phyloP scores from a whole-genome alignment of 2,329 filamentous ascomycete species.

The Dactylellina haptotyla region DNA sequence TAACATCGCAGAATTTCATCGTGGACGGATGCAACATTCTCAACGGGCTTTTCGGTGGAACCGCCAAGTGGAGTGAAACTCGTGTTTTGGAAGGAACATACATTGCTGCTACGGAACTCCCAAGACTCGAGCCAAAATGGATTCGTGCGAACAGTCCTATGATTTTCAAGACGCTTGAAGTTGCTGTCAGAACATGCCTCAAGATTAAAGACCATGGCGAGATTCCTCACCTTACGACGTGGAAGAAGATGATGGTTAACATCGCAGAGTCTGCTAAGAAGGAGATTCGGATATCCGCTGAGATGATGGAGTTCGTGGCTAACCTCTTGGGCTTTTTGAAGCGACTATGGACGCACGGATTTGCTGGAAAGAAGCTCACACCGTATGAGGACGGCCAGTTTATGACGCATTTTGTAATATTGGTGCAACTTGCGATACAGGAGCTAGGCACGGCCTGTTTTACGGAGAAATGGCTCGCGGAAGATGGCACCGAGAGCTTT shows the following conservation, averaged over 20 bases:
- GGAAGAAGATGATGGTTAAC: conserved; percentile 70
- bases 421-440: conserved; percentile 67
- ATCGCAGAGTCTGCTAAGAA: conserved; percentile 75
- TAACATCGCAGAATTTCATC: conserved; percentile 65
- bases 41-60: conserved; percentile 74
- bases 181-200: conserved; percentile 65
- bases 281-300: conserved; percentile 87
- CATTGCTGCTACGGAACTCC: conserved; percentile 78
- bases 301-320: conserved; percentile 82
- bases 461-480: conserved; percentile 70
- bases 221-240: conserved; percentile 70
- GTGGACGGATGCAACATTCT: conserved; percentile 75
- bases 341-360: conserved; percentile 73
- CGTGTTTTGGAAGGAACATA: conserved; percentile 71
- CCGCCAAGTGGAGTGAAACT: conserved; percentile 77
- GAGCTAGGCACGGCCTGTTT: conserved; percentile 71
- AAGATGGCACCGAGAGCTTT: conserved; percentile 68
- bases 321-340: conserved; percentile 75
- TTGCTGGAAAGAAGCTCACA: conserved; percentile 58
- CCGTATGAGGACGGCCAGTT: conserved; percentile 60
- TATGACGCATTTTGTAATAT: conserved; percentile 66
- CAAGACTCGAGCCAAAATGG: conserved; percentile 86
- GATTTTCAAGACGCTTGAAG: conserved; percentile 72
- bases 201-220: conserved; percentile 64
- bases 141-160: conserved; percentile 75